Evolutionary conservation across 106 monocot genomes (phyloP), one percentile per base, ranked within the genome.

Genomic region (Xerophyta viscosa): DNA sequence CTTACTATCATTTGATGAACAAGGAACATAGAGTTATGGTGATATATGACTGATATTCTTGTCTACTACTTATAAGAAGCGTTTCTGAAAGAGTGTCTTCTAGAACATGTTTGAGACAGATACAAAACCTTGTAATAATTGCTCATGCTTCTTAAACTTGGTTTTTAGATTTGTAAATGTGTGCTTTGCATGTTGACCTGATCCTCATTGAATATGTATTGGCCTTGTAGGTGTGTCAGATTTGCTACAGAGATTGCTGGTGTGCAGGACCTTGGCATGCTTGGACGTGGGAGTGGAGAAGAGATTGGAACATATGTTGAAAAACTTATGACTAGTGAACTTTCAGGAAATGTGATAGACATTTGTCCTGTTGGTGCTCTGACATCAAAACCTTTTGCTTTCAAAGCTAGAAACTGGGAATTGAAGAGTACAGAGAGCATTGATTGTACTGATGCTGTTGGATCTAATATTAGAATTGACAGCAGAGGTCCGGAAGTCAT

Each of bases 231-330:
- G 66, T 98, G 98, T 58, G 98, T 98, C 8, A 76, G 98, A 64
- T 98, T 98, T 83, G 98, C 98, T 57, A 57, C 74, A 58, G 98
- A 98, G 74, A 17, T 98, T 64, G 98, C 98, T 68, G 98, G 98
- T 50, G 98, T 98, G 57, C 74, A 98, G 61, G 98, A 98, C 54
- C 90, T 98, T 60, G 98, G 98, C 27, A 90, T 98, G 81, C 39
- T 98, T 71, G 98, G 98, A 54, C 85, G 98, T 65, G 98, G 98
- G 7, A 98, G 98, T 72, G 98, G 98, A 54, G 98, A 98, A 71
- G 98, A 98, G 74, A 98, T 98, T 56, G 98, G 98, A 25, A 98
- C 98, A 63, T 98, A 98, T 74, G 98, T 98, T 20, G 98, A 98
- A 63, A 98, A 90, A 58, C 84, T 98, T 64, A 98, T 98, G 98